Conservation (phyloP, 2,329 filamentous ascomycete genomes). For the Fusarium dlaminii region DNA sequence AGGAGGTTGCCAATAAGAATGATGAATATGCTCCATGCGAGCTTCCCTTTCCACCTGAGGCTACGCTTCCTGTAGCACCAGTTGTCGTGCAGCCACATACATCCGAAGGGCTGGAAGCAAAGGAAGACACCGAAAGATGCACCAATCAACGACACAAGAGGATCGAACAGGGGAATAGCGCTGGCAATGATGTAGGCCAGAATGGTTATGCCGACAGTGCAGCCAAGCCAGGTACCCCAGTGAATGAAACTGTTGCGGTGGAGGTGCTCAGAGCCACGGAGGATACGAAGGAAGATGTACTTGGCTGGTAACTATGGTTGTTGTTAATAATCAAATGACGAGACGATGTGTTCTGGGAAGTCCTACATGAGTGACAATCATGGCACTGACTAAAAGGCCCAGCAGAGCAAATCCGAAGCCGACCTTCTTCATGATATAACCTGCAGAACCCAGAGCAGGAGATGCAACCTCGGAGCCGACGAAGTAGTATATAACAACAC, state of each 20-base stretch:
- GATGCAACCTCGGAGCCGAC: slow-evolving; percentile 58
- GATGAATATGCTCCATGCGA: slow-evolving; percentile 17
- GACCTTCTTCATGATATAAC: slow-evolving; percentile 53
- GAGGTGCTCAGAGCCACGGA: slow-evolving; percentile 45
- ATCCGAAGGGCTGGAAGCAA: slow-evolving; percentile 32
- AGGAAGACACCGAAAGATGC: slow-evolving; percentile 30
- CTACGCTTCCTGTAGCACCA: not conserved
- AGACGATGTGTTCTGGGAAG: not conserved
- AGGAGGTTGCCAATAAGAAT: slow-evolving; percentile 17
- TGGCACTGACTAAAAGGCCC: slow-evolving; percentile 43
- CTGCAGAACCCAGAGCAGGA: slow-evolving; percentile 58
- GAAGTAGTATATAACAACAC: slow-evolving; percentile 55
- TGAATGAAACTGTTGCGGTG: slow-evolving; percentile 39
- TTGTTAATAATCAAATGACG: not conserved
- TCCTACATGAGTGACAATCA: slow-evolving; percentile 43
- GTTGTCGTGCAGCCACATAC: slow-evolving; percentile 34
- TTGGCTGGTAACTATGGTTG: slow-evolving; percentile 31
- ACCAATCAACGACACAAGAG: slow-evolving; percentile 27
- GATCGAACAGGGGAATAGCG: slow-evolving; percentile 25
- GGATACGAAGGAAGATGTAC: slow-evolving; percentile 44
- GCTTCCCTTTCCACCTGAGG: slow-evolving; percentile 4
- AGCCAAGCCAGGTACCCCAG: slow-evolving; percentile 44
- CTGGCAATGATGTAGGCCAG: slow-evolving; percentile 33
- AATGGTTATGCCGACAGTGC: slow-evolving; percentile 12
- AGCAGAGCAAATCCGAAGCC: slow-evolving; percentile 53